phyloP scores from a whole-genome alignment of 1,284 basidiomycete species.

The Rhodotorula sp. region DNA sequence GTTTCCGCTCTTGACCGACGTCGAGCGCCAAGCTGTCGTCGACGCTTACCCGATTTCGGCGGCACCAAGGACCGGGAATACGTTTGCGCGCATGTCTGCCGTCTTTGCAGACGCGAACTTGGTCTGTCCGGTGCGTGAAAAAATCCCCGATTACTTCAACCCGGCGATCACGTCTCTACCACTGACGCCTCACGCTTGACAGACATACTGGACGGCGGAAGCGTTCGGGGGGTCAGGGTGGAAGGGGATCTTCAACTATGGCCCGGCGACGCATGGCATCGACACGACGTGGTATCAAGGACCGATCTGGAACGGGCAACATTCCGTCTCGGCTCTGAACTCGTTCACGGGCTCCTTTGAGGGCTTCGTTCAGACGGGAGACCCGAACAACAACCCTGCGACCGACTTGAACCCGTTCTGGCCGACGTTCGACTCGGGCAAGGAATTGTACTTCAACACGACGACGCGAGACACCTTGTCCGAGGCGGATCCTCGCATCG shows the following conservation, averaged over 20 bases:
- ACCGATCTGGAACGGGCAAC: background rate
- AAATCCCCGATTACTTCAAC: too few relatives aligned
- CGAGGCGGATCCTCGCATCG: background rate
- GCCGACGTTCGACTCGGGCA: background rate
- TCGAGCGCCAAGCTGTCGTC: background rate
- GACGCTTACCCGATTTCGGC: background rate
- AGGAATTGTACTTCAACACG: background rate
- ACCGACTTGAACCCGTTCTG: background rate
- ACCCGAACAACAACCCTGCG: conserved; percentile 6
- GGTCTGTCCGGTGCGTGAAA: too few relatives aligned
- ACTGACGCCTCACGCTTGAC: too few relatives aligned
- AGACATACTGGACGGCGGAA: background rate
- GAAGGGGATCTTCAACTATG: background rate
- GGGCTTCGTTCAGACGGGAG: background rate
- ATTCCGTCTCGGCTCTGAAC: background rate
- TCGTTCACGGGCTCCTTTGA: conserved; percentile 2
- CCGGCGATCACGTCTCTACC: too few relatives aligned
- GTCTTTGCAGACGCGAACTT: background rate
- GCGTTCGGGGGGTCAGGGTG: background rate
- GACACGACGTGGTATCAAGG: background rate
- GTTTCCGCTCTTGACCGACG: background rate
- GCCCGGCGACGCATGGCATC: background rate
- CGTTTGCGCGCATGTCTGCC: background rate
- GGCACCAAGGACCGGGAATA: background rate
- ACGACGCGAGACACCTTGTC: background rate